Evolutionary conservation across 306 rosid genomes (phyloP).

Genomic region (Benincasa hispida): DNA sequence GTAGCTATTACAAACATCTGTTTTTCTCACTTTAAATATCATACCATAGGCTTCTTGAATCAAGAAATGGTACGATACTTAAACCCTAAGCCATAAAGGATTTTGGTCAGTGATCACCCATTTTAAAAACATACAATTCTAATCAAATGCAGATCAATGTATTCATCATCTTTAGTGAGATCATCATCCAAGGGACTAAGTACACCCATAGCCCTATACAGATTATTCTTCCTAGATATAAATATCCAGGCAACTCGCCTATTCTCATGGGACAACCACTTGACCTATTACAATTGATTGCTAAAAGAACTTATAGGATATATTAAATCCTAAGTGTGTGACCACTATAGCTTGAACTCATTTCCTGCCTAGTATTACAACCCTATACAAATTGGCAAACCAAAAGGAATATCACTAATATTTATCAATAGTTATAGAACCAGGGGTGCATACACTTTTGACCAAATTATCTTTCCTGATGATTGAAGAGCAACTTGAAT

Average conservation of each 20-base stretch:
- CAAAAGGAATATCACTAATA: neutral
- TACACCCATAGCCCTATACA: neutral
- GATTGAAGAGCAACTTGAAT: neutral
- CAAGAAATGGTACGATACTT: neutral
- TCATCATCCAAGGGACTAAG: neutral
- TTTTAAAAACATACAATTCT: neutral
- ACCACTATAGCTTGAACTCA: too few relatives aligned
- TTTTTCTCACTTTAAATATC: neutral
- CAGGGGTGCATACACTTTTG: neutral
- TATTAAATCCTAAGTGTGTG: too few relatives aligned
- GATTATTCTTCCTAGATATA: too few relatives aligned
- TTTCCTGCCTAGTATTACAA: too few relatives aligned
- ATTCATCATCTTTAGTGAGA: neutral
- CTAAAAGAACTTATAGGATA: too few relatives aligned
- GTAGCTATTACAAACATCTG: neutral
- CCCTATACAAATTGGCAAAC: neutral
- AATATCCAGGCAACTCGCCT: too few relatives aligned
- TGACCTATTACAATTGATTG: too few relatives aligned
- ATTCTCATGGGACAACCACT: too few relatives aligned
- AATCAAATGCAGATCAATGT: neutral
- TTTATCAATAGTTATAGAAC: neutral
- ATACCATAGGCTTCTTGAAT: neutral
- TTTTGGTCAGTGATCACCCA: neutral
- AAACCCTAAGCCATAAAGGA: neutral
- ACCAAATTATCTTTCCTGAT: neutral